These are phyloP conservation scores for Senna siamea DNA, from an alignment of 306 rosid species.

Conservation along the genomic window DNA sequence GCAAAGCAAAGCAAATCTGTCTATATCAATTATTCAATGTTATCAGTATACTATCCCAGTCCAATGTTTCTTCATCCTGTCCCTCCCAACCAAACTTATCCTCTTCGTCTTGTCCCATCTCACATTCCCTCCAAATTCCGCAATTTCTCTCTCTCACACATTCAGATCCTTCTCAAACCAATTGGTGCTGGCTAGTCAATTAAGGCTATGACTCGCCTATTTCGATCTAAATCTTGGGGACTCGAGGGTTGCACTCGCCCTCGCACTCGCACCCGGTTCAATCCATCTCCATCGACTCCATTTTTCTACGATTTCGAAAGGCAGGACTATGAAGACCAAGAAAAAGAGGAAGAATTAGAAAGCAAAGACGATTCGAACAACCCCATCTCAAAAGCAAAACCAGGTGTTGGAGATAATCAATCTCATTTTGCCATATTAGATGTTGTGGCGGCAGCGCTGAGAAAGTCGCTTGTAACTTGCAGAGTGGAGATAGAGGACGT, in stretches of 20 bases:
- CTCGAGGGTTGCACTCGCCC: constrained; percentile 20
- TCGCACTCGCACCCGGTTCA: constrained; percentile 42
- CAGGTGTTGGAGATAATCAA: background rate
- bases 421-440: constrained; percentile 60
- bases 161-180: too few relatives aligned
- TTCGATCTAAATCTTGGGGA: constrained; percentile 91
- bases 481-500: constrained; percentile 88
- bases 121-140: too few relatives aligned
- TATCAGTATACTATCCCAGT: too few relatives aligned
- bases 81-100: too few relatives aligned
- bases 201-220: constrained; percentile 69
- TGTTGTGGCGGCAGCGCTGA: constrained; percentile 64
- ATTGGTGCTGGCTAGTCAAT: too few relatives aligned
- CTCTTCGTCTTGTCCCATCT: too few relatives aligned
- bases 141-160: too few relatives aligned
- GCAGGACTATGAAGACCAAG: constrained; percentile 39
- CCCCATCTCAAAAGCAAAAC: constrained; percentile 47
- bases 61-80: too few relatives aligned
- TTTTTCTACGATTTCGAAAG: constrained; percentile 32
- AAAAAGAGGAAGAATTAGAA: constrained; percentile 29
- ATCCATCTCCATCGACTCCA: constrained; percentile 52
- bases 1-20: too few relatives aligned
- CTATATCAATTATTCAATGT: too few relatives aligned
- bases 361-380: constrained; percentile 41
- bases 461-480: constrained; percentile 88